Base-by-base conservation (phyloP, 2,329 filamentous ascomycete species). In the Trichoderma endophyticum region DNA sequence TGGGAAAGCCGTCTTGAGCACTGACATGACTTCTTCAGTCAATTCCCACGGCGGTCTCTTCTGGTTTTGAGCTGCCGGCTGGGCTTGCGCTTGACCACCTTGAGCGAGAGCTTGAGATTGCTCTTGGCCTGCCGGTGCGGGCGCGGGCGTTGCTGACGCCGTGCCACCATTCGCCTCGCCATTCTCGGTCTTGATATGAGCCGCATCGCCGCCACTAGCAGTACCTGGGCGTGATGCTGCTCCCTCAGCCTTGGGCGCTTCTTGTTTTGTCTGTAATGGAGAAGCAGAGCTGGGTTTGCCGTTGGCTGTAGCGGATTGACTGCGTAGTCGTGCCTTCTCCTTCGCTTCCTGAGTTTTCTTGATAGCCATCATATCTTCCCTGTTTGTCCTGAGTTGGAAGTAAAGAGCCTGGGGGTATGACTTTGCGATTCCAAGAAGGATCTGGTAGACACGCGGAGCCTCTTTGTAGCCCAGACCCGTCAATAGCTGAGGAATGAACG, bases 1-100 rank as follows among this genome's bases (percentile, higher is more conserved):
- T 28, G 96, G 96, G 86, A 98, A 99, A 0, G 95, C 95, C 7
- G 96, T 98, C 86, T 99, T 98, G 69, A 99, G 90, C 34, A 94
- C 93, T 39, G 94, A 93, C 87, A 97, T 94, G 73, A 99, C 94
- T 80, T 98, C 95, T 76, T 99, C 96, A 0, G 94, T 95, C 77
- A 97, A 91, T 79, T 99, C 96, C 96, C 96, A 98, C 0, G 97
- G 94, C 75, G 93, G 93, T 83, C 93, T 95, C 83, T 90, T 89
- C 75, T 87, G 85, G 30, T 77, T 77, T 9, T 80, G 77, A 21
- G 77, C 78, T 18, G 67, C 68, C 30, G 76, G 77, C 3, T 76
- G 68, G 21, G 78, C 72, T 51, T 73, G 72, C 26, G 59, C 70
- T 51, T 75, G 75, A 15, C 73, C 57, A 8, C 57, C 63, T 24